Evolutionary conservation across 768 basidiomycete species (phyloP).

Genomic region (Mycena venus): DNA sequence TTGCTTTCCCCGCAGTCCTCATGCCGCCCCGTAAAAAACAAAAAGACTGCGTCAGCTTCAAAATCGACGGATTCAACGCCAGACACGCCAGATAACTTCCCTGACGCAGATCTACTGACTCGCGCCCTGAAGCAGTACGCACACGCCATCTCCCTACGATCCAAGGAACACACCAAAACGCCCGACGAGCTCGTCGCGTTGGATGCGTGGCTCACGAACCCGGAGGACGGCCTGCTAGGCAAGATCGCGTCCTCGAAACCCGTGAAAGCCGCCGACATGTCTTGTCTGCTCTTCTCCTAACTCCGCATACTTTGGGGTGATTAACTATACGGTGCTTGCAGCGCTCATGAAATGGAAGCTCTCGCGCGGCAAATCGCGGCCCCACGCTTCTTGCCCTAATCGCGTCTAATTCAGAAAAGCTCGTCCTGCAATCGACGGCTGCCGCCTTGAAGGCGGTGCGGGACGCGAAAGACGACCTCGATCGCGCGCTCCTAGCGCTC

Average conservation of each 20-base stretch:
- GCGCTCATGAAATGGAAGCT: conserved; percentile 37
- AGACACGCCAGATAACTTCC: conserved; percentile 1
- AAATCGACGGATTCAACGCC: background rate
- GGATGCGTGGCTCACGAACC: conserved; percentile 24
- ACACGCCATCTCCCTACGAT: conserved; percentile 22
- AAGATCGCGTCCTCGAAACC: conserved; percentile 24
- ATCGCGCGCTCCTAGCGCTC: conserved; percentile 23
- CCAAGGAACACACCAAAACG: conserved; percentile 21
- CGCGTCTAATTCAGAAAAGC: conserved; percentile 17
- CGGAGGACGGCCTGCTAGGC: background rate
- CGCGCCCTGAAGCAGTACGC: conserved; percentile 11
- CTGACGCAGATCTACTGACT: background rate
- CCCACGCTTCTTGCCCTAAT: conserved; percentile 28
- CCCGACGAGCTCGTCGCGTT: conserved; percentile 15
- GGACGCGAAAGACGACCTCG: conserved; percentile 19
- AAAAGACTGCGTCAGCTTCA: conserved; percentile 9
- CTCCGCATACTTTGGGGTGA: background rate
- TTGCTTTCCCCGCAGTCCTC: background rate
- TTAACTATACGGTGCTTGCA: background rate
- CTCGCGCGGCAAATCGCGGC: conserved; percentile 30
- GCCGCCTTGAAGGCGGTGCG: conserved; percentile 5
- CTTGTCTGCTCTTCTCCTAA: conserved; percentile 14
- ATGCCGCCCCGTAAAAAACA: conserved; percentile 35
- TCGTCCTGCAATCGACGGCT: conserved; percentile 16
- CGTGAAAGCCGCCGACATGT: conserved; percentile 22